These are phyloP conservation scores for Friedmanniomyces simplex DNA, from an alignment of 495 filamentous ascomycete species.

Conservation along the genomic window DNA sequence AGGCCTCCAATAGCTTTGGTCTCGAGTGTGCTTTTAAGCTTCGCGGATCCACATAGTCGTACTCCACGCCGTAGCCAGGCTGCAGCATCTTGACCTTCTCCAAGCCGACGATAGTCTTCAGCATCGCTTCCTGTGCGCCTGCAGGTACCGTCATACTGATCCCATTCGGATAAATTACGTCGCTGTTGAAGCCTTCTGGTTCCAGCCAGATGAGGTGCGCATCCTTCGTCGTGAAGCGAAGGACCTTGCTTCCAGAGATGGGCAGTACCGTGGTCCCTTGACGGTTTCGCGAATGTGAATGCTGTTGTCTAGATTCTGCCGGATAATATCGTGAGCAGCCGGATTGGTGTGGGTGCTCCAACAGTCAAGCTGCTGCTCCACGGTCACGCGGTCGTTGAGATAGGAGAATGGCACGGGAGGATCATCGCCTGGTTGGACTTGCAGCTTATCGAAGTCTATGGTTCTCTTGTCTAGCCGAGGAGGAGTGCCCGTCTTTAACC, in stretches of 20 bases:
- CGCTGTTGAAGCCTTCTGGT: slow-evolving; percentile 85
- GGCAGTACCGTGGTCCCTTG: slow-evolving; percentile 88
- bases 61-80: slow-evolving; percentile 94
- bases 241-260: slow-evolving; percentile 91
- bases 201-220: slow-evolving; percentile 90
- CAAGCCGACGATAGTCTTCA: slow-evolving; percentile 74
- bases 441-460: slow-evolving; percentile 66
- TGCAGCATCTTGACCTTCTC: slow-evolving; percentile 91
- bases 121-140: slow-evolving; percentile 69
- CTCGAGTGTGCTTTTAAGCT: slow-evolving; percentile 78
- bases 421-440: slow-evolving; percentile 68
- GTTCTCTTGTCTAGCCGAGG: slow-evolving; percentile 73
- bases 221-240: slow-evolving; percentile 70
- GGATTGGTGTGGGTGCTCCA: slow-evolving; percentile 78
- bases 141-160: slow-evolving; percentile 93
- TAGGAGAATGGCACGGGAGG: slow-evolving; percentile 89
- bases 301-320: slow-evolving; percentile 78
- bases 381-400: slow-evolving; percentile 63
- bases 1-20: slow-evolving; percentile 86
- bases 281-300: slow-evolving; percentile 95
- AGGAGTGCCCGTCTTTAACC: slow-evolving; percentile 92
- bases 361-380: slow-evolving; percentile 71
- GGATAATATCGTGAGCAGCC: slow-evolving; percentile 71
- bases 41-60: slow-evolving; percentile 95
- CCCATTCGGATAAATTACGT: slow-evolving; percentile 92